These are phyloP conservation scores for Candida jianshihensis DNA, from an alignment of 805 yeast genomes.

Conservation along the genomic window DNA sequence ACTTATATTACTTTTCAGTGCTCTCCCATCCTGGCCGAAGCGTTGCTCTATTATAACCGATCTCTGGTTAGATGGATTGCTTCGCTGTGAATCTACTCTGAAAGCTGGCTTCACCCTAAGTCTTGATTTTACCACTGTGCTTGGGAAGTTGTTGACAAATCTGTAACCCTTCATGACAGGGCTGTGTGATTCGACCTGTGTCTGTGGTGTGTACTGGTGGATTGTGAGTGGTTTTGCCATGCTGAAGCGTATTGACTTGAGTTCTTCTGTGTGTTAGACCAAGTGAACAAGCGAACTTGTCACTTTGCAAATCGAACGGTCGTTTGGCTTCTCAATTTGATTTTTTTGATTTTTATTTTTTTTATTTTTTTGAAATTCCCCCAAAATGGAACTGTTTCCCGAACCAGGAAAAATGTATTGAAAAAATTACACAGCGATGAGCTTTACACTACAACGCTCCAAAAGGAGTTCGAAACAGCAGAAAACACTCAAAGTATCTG, in stretches of 20 bases:
- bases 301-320: too few relatives aligned
- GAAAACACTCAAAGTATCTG: too few relatives aligned
- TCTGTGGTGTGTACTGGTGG: neutral
- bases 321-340: too few relatives aligned
- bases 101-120: constrained; percentile 20
- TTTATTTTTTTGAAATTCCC: too few relatives aligned
- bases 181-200: neutral
- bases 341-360: too few relatives aligned
- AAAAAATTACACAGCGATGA: constrained; percentile 1
- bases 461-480: too few relatives aligned
- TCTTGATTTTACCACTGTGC: constrained; percentile 12
- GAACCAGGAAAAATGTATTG: too few relatives aligned
- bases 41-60: constrained; percentile 19
- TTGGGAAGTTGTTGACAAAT: constrained; percentile 20
- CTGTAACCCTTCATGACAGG: constrained; percentile 9
- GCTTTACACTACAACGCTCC: neutral
- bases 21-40: constrained; percentile 6
- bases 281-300: too few relatives aligned
- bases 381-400: too few relatives aligned
- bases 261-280: too few relatives aligned
- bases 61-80: constrained; percentile 4
- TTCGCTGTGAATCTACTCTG: constrained; percentile 10
- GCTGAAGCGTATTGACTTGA: too few relatives aligned
- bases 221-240: too few relatives aligned
- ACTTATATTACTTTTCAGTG: constrained; percentile 7